phyloP scores from a whole-genome alignment of 345 rosid species.

The Adansonia digitata region DNA sequence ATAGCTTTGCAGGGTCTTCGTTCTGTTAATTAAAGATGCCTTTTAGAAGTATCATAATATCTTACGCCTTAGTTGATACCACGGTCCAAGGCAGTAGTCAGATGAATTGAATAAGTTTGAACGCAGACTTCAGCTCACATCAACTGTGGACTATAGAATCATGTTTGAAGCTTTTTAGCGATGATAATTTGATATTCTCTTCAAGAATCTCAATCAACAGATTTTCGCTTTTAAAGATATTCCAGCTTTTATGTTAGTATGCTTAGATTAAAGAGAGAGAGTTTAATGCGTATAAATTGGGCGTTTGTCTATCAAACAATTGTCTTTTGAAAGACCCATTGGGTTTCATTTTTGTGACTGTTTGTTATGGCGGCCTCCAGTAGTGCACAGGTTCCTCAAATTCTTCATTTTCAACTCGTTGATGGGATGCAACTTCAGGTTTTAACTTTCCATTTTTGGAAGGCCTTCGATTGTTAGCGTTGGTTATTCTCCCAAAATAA shows the following conservation, averaged over 20 bases:
- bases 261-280: background rate
- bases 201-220: background rate
- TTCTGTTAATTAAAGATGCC: background rate
- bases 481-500: constrained; percentile 3
- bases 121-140: background rate
- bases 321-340: background rate
- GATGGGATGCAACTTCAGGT: constrained; percentile 65
- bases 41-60: background rate
- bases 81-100: background rate
- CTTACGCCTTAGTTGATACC: background rate
- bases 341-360: constrained; percentile 2
- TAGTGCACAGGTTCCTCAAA: constrained; percentile 21
- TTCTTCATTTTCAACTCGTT: constrained; percentile 45
- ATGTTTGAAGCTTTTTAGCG: background rate
- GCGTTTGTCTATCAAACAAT: background rate
- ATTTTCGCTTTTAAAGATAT: constrained; percentile 1
- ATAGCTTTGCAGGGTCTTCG: background rate
- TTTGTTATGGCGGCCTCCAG: constrained; percentile 43
- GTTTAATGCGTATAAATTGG: background rate
- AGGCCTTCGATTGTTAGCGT: background rate
- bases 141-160: constrained; percentile 1
- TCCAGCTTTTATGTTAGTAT: background rate
- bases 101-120: background rate
- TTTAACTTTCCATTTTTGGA: constrained; percentile 12
- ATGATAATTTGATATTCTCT: background rate